Percentiles rank a stretch among this genome's conserved stretches.
Evolutionary conservation across 805 yeast genomes (phyloP).

Genomic region (Yamadazyma kitorensis): DNA sequence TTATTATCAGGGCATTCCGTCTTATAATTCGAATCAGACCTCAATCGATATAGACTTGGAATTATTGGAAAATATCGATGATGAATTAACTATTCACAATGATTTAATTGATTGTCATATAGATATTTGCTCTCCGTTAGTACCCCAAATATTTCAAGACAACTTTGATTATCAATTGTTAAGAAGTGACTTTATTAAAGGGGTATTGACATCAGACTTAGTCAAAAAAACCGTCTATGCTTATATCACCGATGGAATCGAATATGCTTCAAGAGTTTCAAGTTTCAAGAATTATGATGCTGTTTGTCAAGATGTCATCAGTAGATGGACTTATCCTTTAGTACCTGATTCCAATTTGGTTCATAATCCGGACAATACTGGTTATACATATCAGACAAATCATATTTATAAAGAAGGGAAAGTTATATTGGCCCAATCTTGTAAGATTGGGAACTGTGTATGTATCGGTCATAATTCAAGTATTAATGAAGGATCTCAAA

Average conservation of each 20-base stretch:
- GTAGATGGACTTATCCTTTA: slow-evolving; percentile 90
- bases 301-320: slow-evolving; percentile 82
- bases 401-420: slow-evolving; percentile 87
- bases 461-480: slow-evolving; percentile 76
- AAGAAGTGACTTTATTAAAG: slow-evolving; percentile 84
- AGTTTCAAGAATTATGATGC: slow-evolving; percentile 93
- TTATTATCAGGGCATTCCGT: slow-evolving; percentile 77
- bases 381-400: slow-evolving; percentile 76
- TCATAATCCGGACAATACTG: slow-evolving; percentile 63
- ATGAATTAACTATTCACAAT: slow-evolving; percentile 77
- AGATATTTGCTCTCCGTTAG: slow-evolving; percentile 92
- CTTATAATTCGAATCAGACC: slow-evolving; percentile 35
- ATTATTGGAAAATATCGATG: slow-evolving; percentile 66
- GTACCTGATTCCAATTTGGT: slow-evolving; percentile 81
- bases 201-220: slow-evolving; percentile 86
- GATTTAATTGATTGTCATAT: slow-evolving; percentile 96
- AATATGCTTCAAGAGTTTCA: slow-evolving; percentile 92
- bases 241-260: slow-evolving; percentile 69
- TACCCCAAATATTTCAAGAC: slow-evolving; percentile 93
- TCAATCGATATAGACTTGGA: slow-evolving; percentile 75
- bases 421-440: slow-evolving; percentile 91
- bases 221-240: slow-evolving; percentile 89
- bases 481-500: slow-evolving; percentile 70
- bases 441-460: slow-evolving; percentile 75
- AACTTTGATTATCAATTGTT: slow-evolving; percentile 91